Conservation (phyloP, 73 alveolate species). For the Paramecium octaurelia region DNA sequence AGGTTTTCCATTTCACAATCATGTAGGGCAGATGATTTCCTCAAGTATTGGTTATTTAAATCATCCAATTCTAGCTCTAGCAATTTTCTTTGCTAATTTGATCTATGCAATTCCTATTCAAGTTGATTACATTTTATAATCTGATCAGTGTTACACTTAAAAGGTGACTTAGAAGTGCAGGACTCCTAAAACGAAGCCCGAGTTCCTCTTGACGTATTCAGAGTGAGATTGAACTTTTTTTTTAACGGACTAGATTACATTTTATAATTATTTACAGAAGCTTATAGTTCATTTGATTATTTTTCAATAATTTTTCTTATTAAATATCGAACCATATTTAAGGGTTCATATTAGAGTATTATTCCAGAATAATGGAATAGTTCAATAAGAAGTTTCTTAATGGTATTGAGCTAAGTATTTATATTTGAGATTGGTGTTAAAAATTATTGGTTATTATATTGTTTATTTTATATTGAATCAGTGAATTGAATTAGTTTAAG, state of each 20-base stretch:
- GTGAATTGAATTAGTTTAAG: not conserved
- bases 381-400: too few relatives aligned
- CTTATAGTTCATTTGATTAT: not conserved
- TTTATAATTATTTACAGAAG: not conserved
- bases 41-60: not conserved
- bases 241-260: conserved; percentile 30
- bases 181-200: not conserved
- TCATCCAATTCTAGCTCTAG: not conserved
- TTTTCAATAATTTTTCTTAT: not conserved
- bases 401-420: too few relatives aligned
- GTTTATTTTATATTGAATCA: not conserved
- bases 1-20: not conserved
- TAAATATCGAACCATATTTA: not conserved
- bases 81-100: conserved; percentile 5
- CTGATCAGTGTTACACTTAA: not conserved
- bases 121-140: not conserved
- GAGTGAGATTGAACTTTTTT: not conserved
- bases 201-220: conserved; percentile 2
- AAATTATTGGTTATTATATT: not conserved
- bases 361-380: too few relatives aligned
- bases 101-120: conserved; percentile 36
- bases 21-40: not conserved
- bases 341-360: not conserved
- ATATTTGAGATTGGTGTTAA: too few relatives aligned
- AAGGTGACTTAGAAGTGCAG: not conserved